Base-by-base conservation (phyloP, 768 basidiomycete genomes). In the Lanmaoa rubissima region DNA sequence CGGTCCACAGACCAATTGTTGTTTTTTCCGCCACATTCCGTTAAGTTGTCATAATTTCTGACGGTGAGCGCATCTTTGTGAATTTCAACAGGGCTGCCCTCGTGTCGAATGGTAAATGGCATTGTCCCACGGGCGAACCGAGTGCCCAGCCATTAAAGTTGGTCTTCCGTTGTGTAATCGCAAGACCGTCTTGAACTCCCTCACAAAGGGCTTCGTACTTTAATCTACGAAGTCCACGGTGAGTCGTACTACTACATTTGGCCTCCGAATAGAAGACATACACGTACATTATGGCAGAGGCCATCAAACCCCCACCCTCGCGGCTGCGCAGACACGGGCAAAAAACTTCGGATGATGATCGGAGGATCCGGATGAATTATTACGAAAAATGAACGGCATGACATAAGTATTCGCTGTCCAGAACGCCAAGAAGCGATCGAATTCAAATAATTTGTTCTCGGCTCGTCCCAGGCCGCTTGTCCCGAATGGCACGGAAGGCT, bases 1-100 rank as follows among this genome's bases (percentile, higher is more conserved):
- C 51, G 47, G 59, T 39, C 44, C 46, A 35, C 4, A 55, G 43
- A 57, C 44, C 39, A 59, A 64, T 59, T 61, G 36, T 52, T 51
- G 21, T 35, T 34, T n/a, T 55, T 51, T 43, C 53, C 58, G 64
- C 46, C 41, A 49, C 14, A 49, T 67, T 65, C 40, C 67, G 64
- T 66, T 54, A 64, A 11, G 42, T 42, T 65, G 36, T 52, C 43
- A 57, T 53, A 43, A 60, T 26, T 36, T 43, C 16, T 42, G 46
- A 21, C 40, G 34, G 51, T 24, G 17, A 24, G n/a, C 38, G 47
- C 32, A 41, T 43, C 21, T 19, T 43, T 26, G 21, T 24, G 43
- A 54, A 42, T 47, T 48, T 52, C 34, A 58, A 40, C 36, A 13
- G 10, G 21, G 21, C 21, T 24, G 21, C 48, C 21, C 35, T 8